Conservation (phyloP, 1,139 yeast genomes). For the Suzukiozyma palmioleophila region DNA sequence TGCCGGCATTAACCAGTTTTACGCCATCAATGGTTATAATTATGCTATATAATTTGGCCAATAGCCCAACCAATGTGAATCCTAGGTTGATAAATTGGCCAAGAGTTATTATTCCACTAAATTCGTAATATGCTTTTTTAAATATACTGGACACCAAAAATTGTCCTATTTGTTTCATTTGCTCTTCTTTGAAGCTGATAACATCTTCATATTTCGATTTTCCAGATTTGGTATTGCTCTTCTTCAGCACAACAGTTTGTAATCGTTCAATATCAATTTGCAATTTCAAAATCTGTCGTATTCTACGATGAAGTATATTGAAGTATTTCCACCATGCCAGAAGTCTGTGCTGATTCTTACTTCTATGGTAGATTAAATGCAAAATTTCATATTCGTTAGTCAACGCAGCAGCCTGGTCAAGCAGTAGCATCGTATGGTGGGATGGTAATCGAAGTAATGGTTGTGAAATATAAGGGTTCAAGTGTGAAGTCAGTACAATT, state of each 20-base stretch:
- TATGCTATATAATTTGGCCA: slow-evolving; percentile 43
- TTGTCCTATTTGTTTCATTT: slow-evolving; percentile 21
- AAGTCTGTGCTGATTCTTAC: slow-evolving; percentile 71
- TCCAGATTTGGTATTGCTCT: not conserved
- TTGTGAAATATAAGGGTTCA: no score
- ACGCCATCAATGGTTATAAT: slow-evolving; percentile 20
- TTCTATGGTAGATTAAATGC: slow-evolving; percentile 64
- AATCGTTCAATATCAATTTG: slow-evolving; percentile 17
- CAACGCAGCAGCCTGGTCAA: slow-evolving; percentile 2
- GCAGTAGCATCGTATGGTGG: not conserved
- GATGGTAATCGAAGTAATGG: no score
- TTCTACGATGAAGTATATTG: slow-evolving; percentile 56
- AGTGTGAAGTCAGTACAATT: no score
- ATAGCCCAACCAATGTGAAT: slow-evolving; percentile 56
- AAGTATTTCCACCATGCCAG: slow-evolving; percentile 75
- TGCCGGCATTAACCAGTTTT: not conserved
- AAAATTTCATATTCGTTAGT: slow-evolving; percentile 51
- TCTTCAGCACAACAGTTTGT: not conserved
- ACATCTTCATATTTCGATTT: not conserved
- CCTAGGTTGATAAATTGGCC: slow-evolving; percentile 81
- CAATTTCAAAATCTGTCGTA: slow-evolving; percentile 35
- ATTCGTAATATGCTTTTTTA: slow-evolving; percentile 53
- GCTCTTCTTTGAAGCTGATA: slow-evolving; percentile 11
- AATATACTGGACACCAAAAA: slow-evolving; percentile 38
- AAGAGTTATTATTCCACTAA: slow-evolving; percentile 63